A percentile compares a stretch with the other conserved stretches of the same genome.
Conservation (phyloP, 2,329 filamentous ascomycete species). For the Arthroderma uncinatum region DNA sequence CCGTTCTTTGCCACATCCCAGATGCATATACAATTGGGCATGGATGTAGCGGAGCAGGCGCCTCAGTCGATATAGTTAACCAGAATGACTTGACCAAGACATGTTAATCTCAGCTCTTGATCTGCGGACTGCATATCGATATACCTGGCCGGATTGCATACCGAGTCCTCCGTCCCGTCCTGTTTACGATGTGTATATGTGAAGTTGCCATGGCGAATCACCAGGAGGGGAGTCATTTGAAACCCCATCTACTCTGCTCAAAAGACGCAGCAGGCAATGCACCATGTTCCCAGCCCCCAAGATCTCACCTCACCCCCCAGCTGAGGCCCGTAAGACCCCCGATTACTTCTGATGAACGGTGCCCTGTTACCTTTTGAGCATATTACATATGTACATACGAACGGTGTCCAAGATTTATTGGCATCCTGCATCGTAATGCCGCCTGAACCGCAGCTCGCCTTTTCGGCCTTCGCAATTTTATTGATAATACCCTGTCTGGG, state of each 20-base stretch:
- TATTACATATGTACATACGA: not conserved
- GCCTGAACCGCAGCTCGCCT: not conserved
- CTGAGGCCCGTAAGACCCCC: not conserved
- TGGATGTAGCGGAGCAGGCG: not conserved
- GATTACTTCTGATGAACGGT: too few relatives aligned
- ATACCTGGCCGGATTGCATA: not conserved
- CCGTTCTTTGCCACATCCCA: not conserved
- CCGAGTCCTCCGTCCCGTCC: not conserved
- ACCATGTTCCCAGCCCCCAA: too few relatives aligned
- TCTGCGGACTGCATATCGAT: not conserved
- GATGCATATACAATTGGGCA: not conserved
- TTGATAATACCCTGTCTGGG: not conserved
- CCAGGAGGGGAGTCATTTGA: not conserved
- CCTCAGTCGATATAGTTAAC: not conserved
- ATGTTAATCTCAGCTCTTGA: not conserved
- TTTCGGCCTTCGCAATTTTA: not conserved
- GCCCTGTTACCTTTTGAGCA: not conserved
- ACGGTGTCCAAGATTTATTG: not conserved
- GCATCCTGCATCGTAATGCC: not conserved
- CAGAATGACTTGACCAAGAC: not conserved
- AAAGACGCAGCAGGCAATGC: not conserved
- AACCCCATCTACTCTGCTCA: not conserved
- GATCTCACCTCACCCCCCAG: not conserved
- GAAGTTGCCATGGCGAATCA: not conserved
- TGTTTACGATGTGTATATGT: not conserved